Percentiles rank a stretch among this genome's conserved stretches.
Evolutionary conservation across 2,329 filamentous ascomycete species (phyloP).

Genomic region (Fusarium multiceps): DNA sequence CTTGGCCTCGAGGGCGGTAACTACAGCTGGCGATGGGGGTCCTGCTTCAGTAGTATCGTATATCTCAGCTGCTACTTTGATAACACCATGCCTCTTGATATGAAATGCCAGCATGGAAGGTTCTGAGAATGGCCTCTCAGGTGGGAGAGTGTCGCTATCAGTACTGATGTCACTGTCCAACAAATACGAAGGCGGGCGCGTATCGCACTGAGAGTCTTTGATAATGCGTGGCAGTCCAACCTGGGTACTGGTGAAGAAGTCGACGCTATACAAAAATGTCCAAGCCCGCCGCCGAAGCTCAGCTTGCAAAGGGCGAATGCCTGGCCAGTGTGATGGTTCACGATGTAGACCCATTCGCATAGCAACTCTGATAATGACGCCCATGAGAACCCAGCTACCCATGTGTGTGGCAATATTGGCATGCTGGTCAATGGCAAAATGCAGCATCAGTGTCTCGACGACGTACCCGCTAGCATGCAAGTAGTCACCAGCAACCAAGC

Average conservation of each 20-base stretch:
- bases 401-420: conserved; percentile 13
- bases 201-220: conserved; percentile 34
- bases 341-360: conserved; percentile 36
- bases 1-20: background rate
- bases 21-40: background rate
- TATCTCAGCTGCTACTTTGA: conserved; percentile 11
- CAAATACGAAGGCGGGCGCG: conserved; percentile 14
- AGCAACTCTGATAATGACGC: conserved; percentile 29
- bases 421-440: conserved; percentile 36
- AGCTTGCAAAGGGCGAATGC: conserved; percentile 28
- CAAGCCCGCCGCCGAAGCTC: conserved; percentile 31
- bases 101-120: conserved; percentile 7
- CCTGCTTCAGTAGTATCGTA: conserved; percentile 14
- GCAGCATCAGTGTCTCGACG: conserved; percentile 30
- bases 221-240: conserved; percentile 34
- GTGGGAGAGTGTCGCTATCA: background rate
- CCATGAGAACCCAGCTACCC: conserved; percentile 31
- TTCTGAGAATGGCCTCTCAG: conserved; percentile 1
- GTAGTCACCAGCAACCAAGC: conserved; percentile 33
- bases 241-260: conserved; percentile 39
- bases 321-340: conserved; percentile 33
- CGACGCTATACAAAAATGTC: conserved; percentile 33
- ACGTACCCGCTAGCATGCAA: conserved; percentile 28
- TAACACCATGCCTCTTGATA: conserved; percentile 15
- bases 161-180: background rate